phyloP scores from a whole-genome alignment of 2,329 filamentous ascomycete genomes.

The Scedosporium dehoogii region DNA sequence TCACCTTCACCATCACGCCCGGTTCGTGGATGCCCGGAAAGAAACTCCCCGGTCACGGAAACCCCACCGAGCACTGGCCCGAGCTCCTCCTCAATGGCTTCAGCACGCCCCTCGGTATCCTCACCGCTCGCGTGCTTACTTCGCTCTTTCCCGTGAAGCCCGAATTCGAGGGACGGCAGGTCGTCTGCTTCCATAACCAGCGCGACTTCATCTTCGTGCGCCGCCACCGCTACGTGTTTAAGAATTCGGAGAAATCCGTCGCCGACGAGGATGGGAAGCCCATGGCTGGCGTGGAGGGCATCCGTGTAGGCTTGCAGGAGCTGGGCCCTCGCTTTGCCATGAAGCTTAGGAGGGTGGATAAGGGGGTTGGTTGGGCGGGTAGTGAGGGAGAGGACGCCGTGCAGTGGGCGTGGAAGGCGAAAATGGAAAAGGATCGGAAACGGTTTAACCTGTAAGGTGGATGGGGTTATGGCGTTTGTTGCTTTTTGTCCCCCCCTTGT shows the following conservation, averaged over 20 bases:
- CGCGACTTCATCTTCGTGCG: conserved; percentile 93
- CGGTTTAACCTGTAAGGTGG: conserved; percentile 71
- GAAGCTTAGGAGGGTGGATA: conserved; percentile 82
- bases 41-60: conserved; percentile 78
- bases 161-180: conserved; percentile 76
- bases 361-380: conserved; percentile 64
- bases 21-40: conserved; percentile 79
- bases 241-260: conserved; percentile 85
- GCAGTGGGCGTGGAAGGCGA: conserved; percentile 94
- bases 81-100: conserved; percentile 93
- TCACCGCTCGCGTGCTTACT: conserved; percentile 74
- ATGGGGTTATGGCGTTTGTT: background rate
- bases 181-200: conserved; percentile 89
- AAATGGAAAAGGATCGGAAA: conserved; percentile 89
- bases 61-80: conserved; percentile 80
- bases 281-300: conserved; percentile 74
- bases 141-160: conserved; percentile 57
- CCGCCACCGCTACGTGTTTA: conserved; percentile 83
- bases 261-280: conserved; percentile 72
- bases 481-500: background rate
- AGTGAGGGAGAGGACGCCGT: conserved; percentile 63
- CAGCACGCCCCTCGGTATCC: conserved; percentile 78
- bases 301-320: conserved; percentile 83
- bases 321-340: conserved; percentile 62
- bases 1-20: conserved; percentile 73